These are phyloP conservation scores for Penstemon barbatus DNA, from an alignment of 257 asterid genomes.

Conservation along the genomic window DNA sequence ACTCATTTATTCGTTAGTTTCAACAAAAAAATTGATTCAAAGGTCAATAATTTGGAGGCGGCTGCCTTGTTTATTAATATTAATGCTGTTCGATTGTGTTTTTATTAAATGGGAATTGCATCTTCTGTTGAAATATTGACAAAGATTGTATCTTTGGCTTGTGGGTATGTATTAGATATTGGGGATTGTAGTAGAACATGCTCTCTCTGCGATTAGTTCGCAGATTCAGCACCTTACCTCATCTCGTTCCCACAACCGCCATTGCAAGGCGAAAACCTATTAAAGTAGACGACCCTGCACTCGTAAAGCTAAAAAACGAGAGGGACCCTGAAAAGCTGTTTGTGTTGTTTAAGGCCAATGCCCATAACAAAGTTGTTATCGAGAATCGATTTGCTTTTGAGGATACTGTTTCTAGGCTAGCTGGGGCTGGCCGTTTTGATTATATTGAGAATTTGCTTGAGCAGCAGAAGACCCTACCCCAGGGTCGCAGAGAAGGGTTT, in stretches of 20 bases:
- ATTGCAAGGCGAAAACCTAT: constrained; percentile 26
- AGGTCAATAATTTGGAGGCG: background rate
- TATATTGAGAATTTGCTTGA: constrained; percentile 70
- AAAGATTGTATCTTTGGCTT: background rate
- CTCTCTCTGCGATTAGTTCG: constrained; percentile 72
- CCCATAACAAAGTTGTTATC: constrained; percentile 58
- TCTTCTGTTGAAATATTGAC: background rate
- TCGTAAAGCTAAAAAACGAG: constrained; percentile 65
- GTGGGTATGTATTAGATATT: background rate
- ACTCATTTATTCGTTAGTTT: too few species aligned
- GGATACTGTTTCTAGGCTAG: constrained; percentile 71
- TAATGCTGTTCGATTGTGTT: background rate
- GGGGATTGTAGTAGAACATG: constrained; percentile 48
- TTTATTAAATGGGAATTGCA: background rate
- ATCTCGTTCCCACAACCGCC: constrained; percentile 27
- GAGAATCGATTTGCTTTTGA: constrained; percentile 77
- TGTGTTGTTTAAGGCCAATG: constrained; percentile 71
- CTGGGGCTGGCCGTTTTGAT: constrained; percentile 77
- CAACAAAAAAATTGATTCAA: too few species aligned
- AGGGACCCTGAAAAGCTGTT: constrained; percentile 71
- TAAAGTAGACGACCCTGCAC: constrained; percentile 62
- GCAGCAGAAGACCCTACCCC: constrained; percentile 82
- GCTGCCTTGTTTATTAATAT: background rate
- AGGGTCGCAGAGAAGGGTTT: constrained; percentile 90
- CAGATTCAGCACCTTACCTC: constrained; percentile 58